These are phyloP conservation scores for Chlorella sp. DNA, from an alignment of 139 green algal species.

Conservation along the genomic window DNA sequence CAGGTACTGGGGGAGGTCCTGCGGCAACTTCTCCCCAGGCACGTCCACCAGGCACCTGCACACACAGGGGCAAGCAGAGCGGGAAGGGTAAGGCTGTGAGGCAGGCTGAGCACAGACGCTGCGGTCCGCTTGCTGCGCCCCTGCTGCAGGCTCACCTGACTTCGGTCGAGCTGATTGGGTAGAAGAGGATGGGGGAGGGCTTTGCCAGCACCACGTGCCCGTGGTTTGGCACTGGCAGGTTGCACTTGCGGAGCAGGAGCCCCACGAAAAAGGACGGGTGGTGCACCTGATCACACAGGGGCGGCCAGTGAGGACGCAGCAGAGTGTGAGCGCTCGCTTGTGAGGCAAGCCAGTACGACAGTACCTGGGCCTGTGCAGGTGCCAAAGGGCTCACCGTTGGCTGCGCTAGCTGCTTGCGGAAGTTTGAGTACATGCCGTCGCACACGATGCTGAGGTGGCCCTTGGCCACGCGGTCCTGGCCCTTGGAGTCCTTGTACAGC, in stretches of 20 bases:
- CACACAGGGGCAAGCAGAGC: too few relatives aligned
- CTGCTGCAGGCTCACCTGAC: conserved; percentile 40
- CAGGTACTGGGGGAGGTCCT: conserved; percentile 50
- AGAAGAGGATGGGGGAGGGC: conserved; percentile 95
- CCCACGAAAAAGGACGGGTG: conserved; percentile 93
- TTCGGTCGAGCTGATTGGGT: conserved; percentile 89
- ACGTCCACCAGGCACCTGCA: conserved; percentile 87
- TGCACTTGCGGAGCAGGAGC: conserved; percentile 65
- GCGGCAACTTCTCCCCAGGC: conserved; percentile 58
- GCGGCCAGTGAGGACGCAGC: too few relatives aligned
- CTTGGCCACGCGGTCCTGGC: conserved; percentile 34
- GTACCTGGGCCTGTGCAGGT: too few relatives aligned
- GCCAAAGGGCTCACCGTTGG: conserved; percentile 27
- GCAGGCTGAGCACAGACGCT: too few relatives aligned
- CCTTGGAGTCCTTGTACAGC: conserved; percentile 58
- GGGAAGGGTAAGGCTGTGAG: too few relatives aligned
- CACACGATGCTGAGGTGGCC: conserved; percentile 91
- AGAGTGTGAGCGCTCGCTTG: too few relatives aligned
- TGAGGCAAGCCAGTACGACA: too few relatives aligned
- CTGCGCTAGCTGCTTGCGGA: conserved; percentile 68
- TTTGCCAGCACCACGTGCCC: conserved; percentile 94
- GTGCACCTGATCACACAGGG: conserved; percentile 37
- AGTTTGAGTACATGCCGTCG: conserved; percentile 87
- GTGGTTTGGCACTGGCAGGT: conserved; percentile 80
- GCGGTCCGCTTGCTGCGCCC: too few relatives aligned